Evolutionary conservation across 1,284 basidiomycete species (phyloP), one percentile per base, ranked within the genome.

Genomic region (Trichosporon asahii): DNA sequence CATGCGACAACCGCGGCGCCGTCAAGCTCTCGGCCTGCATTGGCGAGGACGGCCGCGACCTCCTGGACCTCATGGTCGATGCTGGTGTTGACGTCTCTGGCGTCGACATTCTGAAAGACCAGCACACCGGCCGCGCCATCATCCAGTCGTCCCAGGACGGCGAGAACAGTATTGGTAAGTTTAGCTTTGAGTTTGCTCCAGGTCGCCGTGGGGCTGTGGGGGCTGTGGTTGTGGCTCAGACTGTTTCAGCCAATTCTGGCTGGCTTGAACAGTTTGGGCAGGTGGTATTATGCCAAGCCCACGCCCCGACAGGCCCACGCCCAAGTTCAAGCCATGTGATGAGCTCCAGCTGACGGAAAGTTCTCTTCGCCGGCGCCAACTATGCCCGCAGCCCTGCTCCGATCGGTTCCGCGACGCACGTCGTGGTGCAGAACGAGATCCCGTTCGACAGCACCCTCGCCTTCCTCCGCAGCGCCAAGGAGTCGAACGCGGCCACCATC

Each of bases 341-440:
- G 35, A 11, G 49, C 9, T 40, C n/a, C 29, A 40, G 57, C 29
- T 25, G 35, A 65, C 23, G 3, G 2, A 2, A 44, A 68, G 83
- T 85, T 8, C 78, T 85, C 8, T 78, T 82, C 69, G 76, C 77
- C 44, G 84, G 83, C 49, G 79, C 83, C n/a, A 85, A 85, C 72
- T 67, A 74, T 25, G 66, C 75, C 27, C 65, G 40, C 23, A 46
- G 8, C n/a, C 40, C 64, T 5, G 44, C 66, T 1, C 76, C 76
- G 5, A 33, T 44, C 27, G 66, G 63, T 46, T 23, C 46, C 55
- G 21, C 44, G 7, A 82, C 85, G 18, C 85, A 87, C 73, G 77
- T 88, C 8, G 79, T 87, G 14, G 77, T 88, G 2, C 87, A 88
- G 71, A 88, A 88, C 74, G 87, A 88, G 76, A 86, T 88, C 66